phyloP scores from a whole-genome alignment of 2,329 filamentous ascomycete species.

The Trichoderma gracile region DNA sequence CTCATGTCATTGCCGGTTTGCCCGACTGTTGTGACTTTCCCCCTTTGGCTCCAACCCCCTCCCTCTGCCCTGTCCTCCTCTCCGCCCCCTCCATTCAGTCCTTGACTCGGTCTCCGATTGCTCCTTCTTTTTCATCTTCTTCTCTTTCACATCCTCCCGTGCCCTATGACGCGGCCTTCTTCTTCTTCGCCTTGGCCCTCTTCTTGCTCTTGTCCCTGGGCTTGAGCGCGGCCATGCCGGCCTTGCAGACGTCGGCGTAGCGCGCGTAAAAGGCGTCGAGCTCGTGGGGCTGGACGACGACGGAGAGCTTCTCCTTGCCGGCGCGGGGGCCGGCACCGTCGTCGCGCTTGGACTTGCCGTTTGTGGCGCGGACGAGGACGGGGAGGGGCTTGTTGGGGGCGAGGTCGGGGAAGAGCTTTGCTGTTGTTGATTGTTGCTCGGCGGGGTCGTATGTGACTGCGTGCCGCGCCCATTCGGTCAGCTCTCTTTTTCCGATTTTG shows the following conservation, averaged over 20 bases:
- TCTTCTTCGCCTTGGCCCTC: slow-evolving; percentile 76
- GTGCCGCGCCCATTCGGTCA: no score
- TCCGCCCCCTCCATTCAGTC: slow-evolving; percentile 24
- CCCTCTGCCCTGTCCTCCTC: neutral
- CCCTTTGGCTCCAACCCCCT: no score
- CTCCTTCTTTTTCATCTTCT: no score
- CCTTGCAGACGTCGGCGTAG: slow-evolving; percentile 90
- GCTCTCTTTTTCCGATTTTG: no score
- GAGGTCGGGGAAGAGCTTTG: slow-evolving; percentile 61
- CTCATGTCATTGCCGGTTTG: neutral
- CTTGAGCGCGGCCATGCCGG: slow-evolving; percentile 85
- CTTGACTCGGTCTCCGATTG: no score
- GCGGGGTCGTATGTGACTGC: slow-evolving; percentile 50
- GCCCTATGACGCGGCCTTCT: slow-evolving; percentile 49
- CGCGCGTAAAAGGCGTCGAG: slow-evolving; percentile 78
- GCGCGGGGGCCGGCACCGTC: slow-evolving; percentile 41
- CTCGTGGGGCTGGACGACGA: slow-evolving; percentile 73
- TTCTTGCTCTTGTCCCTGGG: slow-evolving; percentile 89
- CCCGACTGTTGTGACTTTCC: neutral
- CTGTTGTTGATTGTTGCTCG: slow-evolving; percentile 43
- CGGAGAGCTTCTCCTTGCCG: slow-evolving; percentile 74
- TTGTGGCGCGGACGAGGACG: slow-evolving; percentile 79
- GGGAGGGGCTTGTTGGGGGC: slow-evolving; percentile 62
- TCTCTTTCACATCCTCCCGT: no score
- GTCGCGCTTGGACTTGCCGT: slow-evolving; percentile 67